phyloP scores from a whole-genome alignment of 2,329 filamentous ascomycete genomes.

The Hypoxylon rubiginosum region DNA sequence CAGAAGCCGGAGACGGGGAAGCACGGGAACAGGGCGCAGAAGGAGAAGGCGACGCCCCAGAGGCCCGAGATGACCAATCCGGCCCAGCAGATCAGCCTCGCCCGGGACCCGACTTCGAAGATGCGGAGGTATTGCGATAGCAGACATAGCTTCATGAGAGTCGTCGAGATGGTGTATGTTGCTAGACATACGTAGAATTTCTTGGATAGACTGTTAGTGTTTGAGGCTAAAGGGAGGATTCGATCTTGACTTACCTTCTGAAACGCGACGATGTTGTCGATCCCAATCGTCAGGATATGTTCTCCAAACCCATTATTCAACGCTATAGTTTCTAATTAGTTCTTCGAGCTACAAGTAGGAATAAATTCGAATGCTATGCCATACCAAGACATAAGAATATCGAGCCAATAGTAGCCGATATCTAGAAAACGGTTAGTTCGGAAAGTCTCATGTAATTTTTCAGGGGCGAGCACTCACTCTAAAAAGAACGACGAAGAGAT shows the following conservation, averaged over 20 bases:
- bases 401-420: conserved; percentile 47
- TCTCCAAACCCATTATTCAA: conserved; percentile 49
- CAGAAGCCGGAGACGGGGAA: conserved; percentile 52
- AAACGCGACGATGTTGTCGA: conserved; percentile 41
- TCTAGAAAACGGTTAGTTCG: conserved; percentile 34
- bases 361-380: not conserved
- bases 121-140: conserved; percentile 56
- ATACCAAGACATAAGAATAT: conserved; percentile 44
- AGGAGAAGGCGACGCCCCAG: conserved; percentile 51
- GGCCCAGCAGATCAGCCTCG: conserved; percentile 44
- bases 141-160: conserved; percentile 56
- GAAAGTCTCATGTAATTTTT: not conserved
- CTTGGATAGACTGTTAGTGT: conserved; percentile 40
- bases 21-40: conserved; percentile 52
- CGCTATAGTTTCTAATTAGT: conserved; percentile 33
- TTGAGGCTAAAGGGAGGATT: not conserved
- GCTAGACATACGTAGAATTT: conserved; percentile 53
- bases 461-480: conserved; percentile 41
- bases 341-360: not conserved
- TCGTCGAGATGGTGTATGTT: conserved; percentile 52
- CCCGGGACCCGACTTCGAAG: conserved; percentile 45
- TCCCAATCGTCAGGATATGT: conserved; percentile 44
- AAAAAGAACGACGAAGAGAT: conserved; percentile 54
- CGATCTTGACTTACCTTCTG: conserved; percentile 40
- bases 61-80: conserved; percentile 46